Evolutionary conservation across 306 rosid genomes (phyloP), one percentile per base, ranked within the genome.

Genomic region (Vachellia pachyceras): DNA sequence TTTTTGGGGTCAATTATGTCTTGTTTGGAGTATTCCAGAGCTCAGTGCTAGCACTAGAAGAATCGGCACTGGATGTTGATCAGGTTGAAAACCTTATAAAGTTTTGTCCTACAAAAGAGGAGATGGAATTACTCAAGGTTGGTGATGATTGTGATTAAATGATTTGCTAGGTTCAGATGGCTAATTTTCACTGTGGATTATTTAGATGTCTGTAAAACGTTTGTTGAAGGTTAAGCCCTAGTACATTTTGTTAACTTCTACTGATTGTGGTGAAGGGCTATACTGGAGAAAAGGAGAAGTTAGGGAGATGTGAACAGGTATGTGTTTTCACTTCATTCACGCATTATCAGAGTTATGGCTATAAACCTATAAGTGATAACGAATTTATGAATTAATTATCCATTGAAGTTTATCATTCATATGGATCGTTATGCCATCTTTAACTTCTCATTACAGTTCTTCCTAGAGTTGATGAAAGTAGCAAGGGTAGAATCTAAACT

Each of bases 251-350:
- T 41, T 75, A 57, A 72, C 85, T 66, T 81, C 23, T 82, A 72
- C 80, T 55, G 77, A 73, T 81, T 73, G 61, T 72, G 82, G 75
- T 66, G 45, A 85, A 95, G 99, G 93, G 91, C 61, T 93, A 91
- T 68, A 82, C 82, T 9, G 99, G 97, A 81, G 97, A 92, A 60
- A 93, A 86, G 88, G 94, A 91, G 83, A 95, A 90, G 86, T 81
- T 93, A 61, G 99, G 99, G 80, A 92, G 89, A 88, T 95, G 97
- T 65, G 99, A 95, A 89, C 97, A 95, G 99, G 99, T 95, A 79
- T 40, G 69, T 54, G 44, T 63, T 81, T 74, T 79, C 57, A 23
- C 67, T 73, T 65, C 66, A 49, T 33, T 23, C 37, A n/a, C 64
- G 4, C 33, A 52, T 66, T 10, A 7, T 72, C 80, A 75, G 76